Evolutionary conservation across 139 green algal species (phyloP).

Genomic region (Bryopsis sp.): DNA sequence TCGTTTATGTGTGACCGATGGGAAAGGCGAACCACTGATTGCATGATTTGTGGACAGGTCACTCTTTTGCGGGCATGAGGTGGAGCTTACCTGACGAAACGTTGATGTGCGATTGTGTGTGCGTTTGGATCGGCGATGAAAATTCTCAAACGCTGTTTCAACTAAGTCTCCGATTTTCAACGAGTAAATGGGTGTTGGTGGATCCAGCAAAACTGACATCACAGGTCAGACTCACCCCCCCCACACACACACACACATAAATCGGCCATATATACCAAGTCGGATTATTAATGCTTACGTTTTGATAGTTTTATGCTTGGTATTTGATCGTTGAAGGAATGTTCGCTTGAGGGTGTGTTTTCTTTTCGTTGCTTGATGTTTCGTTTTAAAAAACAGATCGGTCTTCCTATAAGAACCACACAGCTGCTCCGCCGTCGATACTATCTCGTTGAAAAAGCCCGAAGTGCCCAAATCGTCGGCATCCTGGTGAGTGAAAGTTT

Average conservation of each 20-base stretch:
- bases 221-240: too few relatives aligned
- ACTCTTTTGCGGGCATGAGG: too few relatives aligned
- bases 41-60: too few relatives aligned
- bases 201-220: constrained; percentile 4
- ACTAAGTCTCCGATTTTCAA: constrained; percentile 4
- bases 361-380: background rate
- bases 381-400: constrained; percentile 17
- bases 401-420: constrained; percentile 22
- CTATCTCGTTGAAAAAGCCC: constrained; percentile 79
- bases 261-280: too few relatives aligned
- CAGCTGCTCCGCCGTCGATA: constrained; percentile 47
- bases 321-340: too few relatives aligned
- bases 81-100: too few relatives aligned
- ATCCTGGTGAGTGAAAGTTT: constrained; percentile 40
- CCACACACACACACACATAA: too few relatives aligned
- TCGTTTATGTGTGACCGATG: too few relatives aligned
- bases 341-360: too few relatives aligned
- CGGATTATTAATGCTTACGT: too few relatives aligned
- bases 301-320: too few relatives aligned
- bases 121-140: background rate
- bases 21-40: too few relatives aligned
- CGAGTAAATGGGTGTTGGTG: constrained; percentile 1
- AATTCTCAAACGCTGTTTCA: background rate
- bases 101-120: background rate
- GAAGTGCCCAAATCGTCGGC: constrained; percentile 73